phyloP scores from a whole-genome alignment of 352 stramenopile genomes.

The Thraustochytrium sp. region DNA sequence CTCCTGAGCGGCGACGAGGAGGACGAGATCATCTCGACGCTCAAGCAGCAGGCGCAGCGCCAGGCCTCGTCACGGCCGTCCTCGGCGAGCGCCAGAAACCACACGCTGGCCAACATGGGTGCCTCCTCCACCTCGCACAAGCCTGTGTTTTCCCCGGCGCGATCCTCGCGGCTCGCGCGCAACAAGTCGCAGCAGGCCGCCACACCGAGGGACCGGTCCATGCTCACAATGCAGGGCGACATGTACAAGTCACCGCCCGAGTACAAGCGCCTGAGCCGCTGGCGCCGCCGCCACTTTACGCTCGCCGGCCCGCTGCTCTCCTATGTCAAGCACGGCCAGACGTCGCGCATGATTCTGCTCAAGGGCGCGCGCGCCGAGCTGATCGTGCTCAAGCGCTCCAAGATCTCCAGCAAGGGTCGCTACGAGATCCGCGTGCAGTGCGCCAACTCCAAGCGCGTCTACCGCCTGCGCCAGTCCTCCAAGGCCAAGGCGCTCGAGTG shows the following conservation, averaged over 20 bases:
- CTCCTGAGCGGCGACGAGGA: conserved; percentile 18
- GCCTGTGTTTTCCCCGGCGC: background rate
- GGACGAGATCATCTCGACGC: conserved; percentile 14
- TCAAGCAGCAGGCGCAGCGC: background rate
- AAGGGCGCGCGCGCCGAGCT: background rate
- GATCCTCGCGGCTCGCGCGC: background rate
- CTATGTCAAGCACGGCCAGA: background rate
- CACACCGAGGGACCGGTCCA: background rate
- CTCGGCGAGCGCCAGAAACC: too few species aligned
- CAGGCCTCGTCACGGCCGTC: too few species aligned
- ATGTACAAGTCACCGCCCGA: conserved; percentile 39
- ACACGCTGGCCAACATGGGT: too few species aligned
- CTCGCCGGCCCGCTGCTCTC: conserved; percentile 27
- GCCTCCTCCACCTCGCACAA: too few species aligned
- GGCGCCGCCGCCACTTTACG: conserved; percentile 18
- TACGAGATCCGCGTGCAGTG: conserved; percentile 13
- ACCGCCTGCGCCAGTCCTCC: background rate
- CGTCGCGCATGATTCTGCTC: conserved; percentile 16
- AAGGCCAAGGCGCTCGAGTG: conserved; percentile 9
- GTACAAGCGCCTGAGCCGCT: conserved; percentile 25
- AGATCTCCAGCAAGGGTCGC: background rate
- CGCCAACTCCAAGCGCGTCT: conserved; percentile 17
- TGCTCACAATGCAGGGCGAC: conserved; percentile 34
- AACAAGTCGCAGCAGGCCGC: background rate
- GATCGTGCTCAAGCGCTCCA: background rate